Conservation (phyloP, 2,329 filamentous ascomycete genomes). For the Fusarium nodosum region DNA sequence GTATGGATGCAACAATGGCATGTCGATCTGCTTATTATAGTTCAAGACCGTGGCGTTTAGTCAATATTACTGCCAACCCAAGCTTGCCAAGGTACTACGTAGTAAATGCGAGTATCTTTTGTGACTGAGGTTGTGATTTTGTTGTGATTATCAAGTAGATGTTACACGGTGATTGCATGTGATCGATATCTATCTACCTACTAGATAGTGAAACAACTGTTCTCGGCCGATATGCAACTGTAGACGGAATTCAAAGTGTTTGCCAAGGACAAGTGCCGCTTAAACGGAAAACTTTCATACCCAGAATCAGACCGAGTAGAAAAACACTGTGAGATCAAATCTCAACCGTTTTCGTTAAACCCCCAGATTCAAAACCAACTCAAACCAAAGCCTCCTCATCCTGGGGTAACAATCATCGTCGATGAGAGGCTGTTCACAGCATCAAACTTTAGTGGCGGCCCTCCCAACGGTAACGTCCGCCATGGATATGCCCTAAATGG, state of each 20-base stretch:
- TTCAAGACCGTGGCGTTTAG: conserved; percentile 26
- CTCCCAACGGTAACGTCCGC: conserved; percentile 39
- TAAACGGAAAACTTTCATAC: background rate
- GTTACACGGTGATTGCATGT: background rate
- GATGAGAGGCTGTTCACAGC: conserved; percentile 19
- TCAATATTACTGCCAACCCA: background rate
- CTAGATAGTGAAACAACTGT: background rate
- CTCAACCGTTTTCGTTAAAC: background rate
- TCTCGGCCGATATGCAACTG: background rate
- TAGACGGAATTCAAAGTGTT: background rate
- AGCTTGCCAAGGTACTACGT: conserved; percentile 5
- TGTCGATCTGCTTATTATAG: conserved; percentile 30
- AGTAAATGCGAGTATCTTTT: background rate
- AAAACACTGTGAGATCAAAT: background rate
- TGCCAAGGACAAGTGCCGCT: conserved; percentile 7
- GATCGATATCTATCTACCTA: background rate
- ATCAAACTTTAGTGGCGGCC: conserved; percentile 22
- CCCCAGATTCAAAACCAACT: conserved; percentile 19
- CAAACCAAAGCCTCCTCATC: conserved; percentile 6
- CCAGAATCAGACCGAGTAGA: background rate
- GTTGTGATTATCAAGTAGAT: background rate
- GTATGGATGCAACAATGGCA: conserved; percentile 27
- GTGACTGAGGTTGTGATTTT: background rate
- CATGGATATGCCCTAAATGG: conserved; percentile 9
- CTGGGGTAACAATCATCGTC: conserved; percentile 20